Conservation (phyloP, 768 basidiomycete species). For the Mycena rosella region DNA sequence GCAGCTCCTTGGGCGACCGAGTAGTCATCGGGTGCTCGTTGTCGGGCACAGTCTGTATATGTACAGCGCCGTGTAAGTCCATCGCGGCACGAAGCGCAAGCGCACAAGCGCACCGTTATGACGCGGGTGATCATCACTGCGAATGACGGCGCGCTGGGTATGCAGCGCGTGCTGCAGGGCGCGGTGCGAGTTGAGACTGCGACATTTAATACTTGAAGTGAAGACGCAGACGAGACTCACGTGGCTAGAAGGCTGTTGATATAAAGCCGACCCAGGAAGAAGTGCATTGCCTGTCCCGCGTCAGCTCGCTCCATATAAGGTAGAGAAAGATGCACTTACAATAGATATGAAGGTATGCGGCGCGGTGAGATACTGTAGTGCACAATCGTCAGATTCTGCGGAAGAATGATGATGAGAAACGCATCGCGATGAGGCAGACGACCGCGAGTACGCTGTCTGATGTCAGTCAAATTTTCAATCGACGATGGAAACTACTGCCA, state of each 20-base stretch:
- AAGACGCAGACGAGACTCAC: slow-evolving; percentile 24
- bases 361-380: slow-evolving; percentile 33
- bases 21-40: too few relatives aligned
- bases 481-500: background rate
- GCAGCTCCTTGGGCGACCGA: too few relatives aligned
- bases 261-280: slow-evolving; percentile 42
- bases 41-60: too few relatives aligned
- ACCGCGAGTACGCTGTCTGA: slow-evolving; percentile 22
- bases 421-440: slow-evolving; percentile 21
- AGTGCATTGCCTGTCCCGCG: slow-evolving; percentile 41
- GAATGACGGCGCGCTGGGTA: slow-evolving; percentile 1
- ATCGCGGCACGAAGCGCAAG: background rate
- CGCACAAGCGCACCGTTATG: background rate
- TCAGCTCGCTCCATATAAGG: background rate
- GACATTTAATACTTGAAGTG: too few relatives aligned
- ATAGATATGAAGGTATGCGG: slow-evolving; percentile 41
- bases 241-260: slow-evolving; percentile 44
- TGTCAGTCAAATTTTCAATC: background rate
- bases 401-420: background rate
- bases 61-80: too few relatives aligned
- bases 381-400: background rate
- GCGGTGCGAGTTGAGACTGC: slow-evolving; percentile 30
- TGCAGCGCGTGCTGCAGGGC: slow-evolving; percentile 11
- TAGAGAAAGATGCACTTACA: slow-evolving; percentile 16
- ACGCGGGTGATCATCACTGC: slow-evolving; percentile 18